Conservation (phyloP, 768 basidiomycete genomes). For the Tricholomella constricta region DNA sequence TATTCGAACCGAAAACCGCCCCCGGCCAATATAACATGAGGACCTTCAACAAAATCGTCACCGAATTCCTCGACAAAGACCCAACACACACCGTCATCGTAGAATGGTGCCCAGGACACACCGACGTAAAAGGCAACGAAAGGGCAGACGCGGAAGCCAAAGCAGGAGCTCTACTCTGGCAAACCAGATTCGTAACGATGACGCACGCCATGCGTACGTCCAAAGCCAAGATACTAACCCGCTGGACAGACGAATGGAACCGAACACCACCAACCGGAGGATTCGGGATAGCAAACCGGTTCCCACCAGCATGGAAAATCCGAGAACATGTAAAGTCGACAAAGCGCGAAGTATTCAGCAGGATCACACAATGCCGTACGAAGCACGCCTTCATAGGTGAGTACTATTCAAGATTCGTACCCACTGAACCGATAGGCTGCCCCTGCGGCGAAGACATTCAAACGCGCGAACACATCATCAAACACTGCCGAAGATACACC, state of each 20-base stretch:
- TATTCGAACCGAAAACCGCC: constrained; percentile 16
- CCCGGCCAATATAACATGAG: constrained; percentile 18
- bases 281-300: neutral
- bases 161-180: neutral
- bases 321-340: neutral
- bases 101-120: no score
- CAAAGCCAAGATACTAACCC: neutral
- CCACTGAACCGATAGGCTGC: constrained; percentile 21
- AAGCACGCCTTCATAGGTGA: constrained; percentile 27
- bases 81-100: no score
- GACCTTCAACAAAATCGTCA: neutral
- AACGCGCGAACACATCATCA: constrained; percentile 27
- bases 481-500: constrained; percentile 21
- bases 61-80: neutral
- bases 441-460: constrained; percentile 23
- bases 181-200: neutral
- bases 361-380: constrained; percentile 25
- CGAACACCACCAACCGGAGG: neutral
- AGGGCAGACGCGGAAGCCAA: neutral
- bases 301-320: no score
- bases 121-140: neutral
- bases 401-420: constrained; percentile 16
- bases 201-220: neutral
- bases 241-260: neutral
- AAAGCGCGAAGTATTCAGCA: constrained; percentile 17